Evolutionary conservation across 164 flowering plant species (phyloP), one percentile per base, ranked within the genome.

Genomic region (Tetrastigma voinierianum): DNA sequence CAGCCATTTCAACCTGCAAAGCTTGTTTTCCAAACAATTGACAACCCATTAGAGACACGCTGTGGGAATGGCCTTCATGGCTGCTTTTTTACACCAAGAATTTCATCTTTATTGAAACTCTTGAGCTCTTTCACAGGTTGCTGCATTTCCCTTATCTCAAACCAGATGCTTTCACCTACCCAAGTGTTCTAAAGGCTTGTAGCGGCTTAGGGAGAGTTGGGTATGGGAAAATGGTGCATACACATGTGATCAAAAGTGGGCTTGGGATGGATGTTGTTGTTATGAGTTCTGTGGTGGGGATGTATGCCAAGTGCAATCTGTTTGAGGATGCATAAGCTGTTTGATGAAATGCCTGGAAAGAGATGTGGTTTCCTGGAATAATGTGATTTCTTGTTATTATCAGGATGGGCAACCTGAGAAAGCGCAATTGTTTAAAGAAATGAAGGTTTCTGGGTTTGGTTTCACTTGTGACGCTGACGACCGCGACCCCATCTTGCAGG

Each of bases 361-460:
- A 76, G 93, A 90, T 67, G 86, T 83, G 59, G 78, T 84, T 0
- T 76, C 84, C 62, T 90, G 96, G 96, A 90, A 90, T 70, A 68
- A 75, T 12, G 81, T 88, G 63, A 80, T 90, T 46, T 88, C 93
- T 25, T 79, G 87, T 66, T 87, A 80, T 75, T 85, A 81, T 68
- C 90, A 86, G 57, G 77, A 69, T 67, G 91, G 89, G 66, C 66
- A 79, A 59, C 74, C 64, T 59, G 86, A 77, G 59, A 82, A 79
- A 48, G 94, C 86, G 1, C 69, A 81, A 17, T 61, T 79, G 55
- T 88, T 81, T 77, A 84, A 77, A 46, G 67, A 70, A 57, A 90
- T 90, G 93, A 83, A 61, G 66, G 59, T 54, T 7, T 59, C 61
- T 10, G 89, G 88, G 12, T 81, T 82, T 67, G 66, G 84, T 83